Evolutionary conservation across 768 basidiomycete species (phyloP).

Genomic region (Pleurotus eryngii): DNA sequence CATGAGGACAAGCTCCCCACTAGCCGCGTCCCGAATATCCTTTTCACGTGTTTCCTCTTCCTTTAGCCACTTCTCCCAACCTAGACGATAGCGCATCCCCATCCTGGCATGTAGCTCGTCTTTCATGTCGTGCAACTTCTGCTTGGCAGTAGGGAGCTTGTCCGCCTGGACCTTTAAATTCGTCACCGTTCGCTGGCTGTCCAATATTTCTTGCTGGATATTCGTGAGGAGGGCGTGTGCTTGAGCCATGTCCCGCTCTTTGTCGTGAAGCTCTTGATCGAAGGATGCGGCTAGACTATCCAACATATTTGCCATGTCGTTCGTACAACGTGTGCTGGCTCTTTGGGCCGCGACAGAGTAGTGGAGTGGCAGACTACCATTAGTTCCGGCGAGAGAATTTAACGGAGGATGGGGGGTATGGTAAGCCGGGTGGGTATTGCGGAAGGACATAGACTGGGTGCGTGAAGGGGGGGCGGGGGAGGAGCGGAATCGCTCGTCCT

Average conservation of each 20-base stretch:
- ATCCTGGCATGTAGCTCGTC: conserved; percentile 68
- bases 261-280: conserved; percentile 87
- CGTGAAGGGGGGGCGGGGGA: conserved; percentile 81
- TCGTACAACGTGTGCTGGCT: conserved; percentile 80
- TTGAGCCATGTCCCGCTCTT: conserved; percentile 88
- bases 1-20: conserved; percentile 51
- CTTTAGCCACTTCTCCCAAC: conserved; percentile 92
- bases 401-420: conserved; percentile 40
- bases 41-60: conserved; percentile 81
- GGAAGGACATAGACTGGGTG: conserved; percentile 63
- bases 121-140: conserved; percentile 59
- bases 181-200: conserved; percentile 72
- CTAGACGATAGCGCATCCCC: conserved; percentile 76
- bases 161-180: conserved; percentile 71
- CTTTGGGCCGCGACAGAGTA: conserved; percentile 83
- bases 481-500: conserved; percentile 94
- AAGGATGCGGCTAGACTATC: conserved; percentile 86
- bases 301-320: conserved; percentile 82
- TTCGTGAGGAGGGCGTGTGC: conserved; percentile 82
- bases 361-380: conserved; percentile 74
- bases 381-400: conserved; percentile 44
- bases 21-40: conserved; percentile 57
- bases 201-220: conserved; percentile 87
- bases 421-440: conserved; percentile 63
- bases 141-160: conserved; percentile 57